Base-by-base conservation (phyloP, 495 filamentous ascomycete species). In the Haplographium delicatum region DNA sequence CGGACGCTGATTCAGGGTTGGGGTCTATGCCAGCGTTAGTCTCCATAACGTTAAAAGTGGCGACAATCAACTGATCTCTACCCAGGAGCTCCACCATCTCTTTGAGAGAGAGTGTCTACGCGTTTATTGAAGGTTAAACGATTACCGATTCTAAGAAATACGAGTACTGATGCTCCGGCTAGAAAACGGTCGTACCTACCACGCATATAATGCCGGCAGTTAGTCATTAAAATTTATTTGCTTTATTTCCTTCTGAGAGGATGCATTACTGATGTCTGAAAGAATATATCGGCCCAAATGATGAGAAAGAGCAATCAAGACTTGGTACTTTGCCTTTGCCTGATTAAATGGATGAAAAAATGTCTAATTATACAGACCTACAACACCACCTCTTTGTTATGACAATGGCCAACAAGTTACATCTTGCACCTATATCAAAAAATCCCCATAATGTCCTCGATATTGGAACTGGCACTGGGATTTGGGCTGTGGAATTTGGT, bases 381-480 rank as follows among this genome's bases (percentile, higher is more conserved):
- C 59, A 65, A 39, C 73, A 81, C 49, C 71, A 81, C 50, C 65
- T 76, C 41, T 78, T 69, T 53, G 62, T 76, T 7, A 68, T 73
- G 28, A 49, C 72, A 10, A 59, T 78, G 9, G 67, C 70, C 48
- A 68, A 70, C 25, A 65, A 67, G 15, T 62, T 78, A 10, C 73
- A 70, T n/a, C 56, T 67, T 10, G 69, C 64, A 1, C 72, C 70
- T n/a, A 55, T 75, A n/a, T 59, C 60, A n/a, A n/a, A n/a, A n/a
- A 59, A 47, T 27, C 5, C 23, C 8, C 28, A 44, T 15, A 44
- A 60, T 25, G 47, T 55, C 9, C 69, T 83, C 4, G 80, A 83
- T 47, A 61, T 80, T 31, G 80, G 76, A 18, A 80, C 77, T 8
- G 78, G 76, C 1, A 72, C 73, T 1, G 76, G 75, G 20, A 73